These are phyloP conservation scores for Chloris gayana DNA, from an alignment of 176 grass and related monocot species.

Conservation along the genomic window DNA sequence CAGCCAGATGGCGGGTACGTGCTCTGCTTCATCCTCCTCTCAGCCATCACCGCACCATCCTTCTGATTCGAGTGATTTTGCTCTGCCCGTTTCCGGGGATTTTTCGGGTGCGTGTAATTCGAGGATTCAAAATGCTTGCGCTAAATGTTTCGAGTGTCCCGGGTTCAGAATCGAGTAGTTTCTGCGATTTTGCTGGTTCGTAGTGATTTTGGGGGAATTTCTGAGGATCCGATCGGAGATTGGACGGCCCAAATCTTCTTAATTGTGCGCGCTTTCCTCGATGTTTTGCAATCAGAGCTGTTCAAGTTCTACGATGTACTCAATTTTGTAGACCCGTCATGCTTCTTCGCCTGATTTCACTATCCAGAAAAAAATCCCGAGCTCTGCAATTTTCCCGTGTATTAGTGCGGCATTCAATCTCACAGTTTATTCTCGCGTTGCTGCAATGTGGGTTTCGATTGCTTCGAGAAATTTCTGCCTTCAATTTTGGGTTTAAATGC, in stretches of 20 bases:
- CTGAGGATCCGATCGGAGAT: neutral
- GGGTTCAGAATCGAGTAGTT: slow-evolving; percentile 1
- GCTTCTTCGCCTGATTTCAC: neutral
- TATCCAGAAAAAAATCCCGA: slow-evolving; percentile 6
- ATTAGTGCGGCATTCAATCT: neutral
- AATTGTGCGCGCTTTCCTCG: neutral
- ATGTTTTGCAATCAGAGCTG: slow-evolving; percentile 3
- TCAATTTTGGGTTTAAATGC: neutral
- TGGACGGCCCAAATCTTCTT: neutral
- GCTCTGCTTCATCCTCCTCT: neutral
- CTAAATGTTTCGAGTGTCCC: neutral
- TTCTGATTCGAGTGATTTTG: slow-evolving; percentile 5
- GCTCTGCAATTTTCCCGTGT: slow-evolving; percentile 7
- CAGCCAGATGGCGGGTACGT: neutral
- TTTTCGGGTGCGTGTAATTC: neutral
- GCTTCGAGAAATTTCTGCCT: neutral
- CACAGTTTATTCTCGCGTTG: neutral
- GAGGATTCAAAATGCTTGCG: neutral
- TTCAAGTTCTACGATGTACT: too few species aligned
- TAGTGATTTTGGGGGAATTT: neutral
- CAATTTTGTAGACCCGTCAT: neutral
- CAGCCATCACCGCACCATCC: neutral
- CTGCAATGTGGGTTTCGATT: neutral
- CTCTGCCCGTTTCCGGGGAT: neutral
- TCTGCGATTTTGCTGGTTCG: neutral